These are phyloP conservation scores for Chondrus crispus DNA, from an alignment of 23 red algal genomes.

Conservation along the genomic window DNA sequence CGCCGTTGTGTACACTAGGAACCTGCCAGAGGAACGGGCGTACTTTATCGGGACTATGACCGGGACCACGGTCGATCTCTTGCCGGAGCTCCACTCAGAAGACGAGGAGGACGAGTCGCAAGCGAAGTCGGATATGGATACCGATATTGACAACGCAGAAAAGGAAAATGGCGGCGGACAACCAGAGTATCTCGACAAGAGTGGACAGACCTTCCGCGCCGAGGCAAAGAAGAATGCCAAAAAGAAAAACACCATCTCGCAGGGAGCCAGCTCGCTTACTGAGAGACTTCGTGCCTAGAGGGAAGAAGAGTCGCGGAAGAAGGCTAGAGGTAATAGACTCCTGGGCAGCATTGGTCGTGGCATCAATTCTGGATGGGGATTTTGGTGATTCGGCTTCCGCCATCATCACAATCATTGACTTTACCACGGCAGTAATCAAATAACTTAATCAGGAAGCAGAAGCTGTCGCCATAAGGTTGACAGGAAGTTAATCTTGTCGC, in stretches of 20 bases:
- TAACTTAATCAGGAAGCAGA: no score
- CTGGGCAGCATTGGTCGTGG: constrained; percentile 69
- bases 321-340: constrained; percentile 52
- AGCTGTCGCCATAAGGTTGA: no score
- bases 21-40: constrained; percentile 33
- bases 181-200: constrained; percentile 47
- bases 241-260: constrained; percentile 60
- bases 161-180: constrained; percentile 44
- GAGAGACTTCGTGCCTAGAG: constrained; percentile 67
- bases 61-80: constrained; percentile 3
- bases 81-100: constrained; percentile 17
- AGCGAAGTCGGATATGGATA: constrained; percentile 1
- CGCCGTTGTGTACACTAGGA: constrained; percentile 61
- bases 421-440: no score
- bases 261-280: constrained; percentile 55
- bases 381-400: no score
- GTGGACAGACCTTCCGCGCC: constrained; percentile 23
- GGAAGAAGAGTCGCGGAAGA: constrained; percentile 66
- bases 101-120: constrained; percentile 31
- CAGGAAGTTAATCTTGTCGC: no score
- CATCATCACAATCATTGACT: no score
- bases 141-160: background rate
- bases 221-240: constrained; percentile 60
- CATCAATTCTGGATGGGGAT: constrained; percentile 61
- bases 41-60: constrained; percentile 58